These are phyloP conservation scores for Tieghemiomyces parasiticus DNA, from an alignment of 192 early-diverging fungal species.

Conservation along the genomic window DNA sequence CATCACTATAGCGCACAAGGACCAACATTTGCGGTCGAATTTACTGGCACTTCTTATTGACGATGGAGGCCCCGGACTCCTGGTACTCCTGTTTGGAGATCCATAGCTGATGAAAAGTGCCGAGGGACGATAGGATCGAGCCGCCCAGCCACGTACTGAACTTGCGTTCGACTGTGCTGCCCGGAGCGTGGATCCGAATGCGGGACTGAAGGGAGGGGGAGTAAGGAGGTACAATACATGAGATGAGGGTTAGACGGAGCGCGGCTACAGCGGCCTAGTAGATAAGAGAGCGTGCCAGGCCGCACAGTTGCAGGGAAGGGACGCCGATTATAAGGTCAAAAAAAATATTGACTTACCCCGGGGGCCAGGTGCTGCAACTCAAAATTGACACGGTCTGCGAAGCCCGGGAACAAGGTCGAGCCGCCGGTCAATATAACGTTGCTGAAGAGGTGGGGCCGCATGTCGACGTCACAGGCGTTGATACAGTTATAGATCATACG, in stretches of 20 bases:
- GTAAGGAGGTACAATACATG: too few relatives aligned
- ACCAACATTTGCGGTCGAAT: too few relatives aligned
- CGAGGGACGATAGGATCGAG: slow-evolving; percentile 85
- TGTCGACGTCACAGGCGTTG: slow-evolving; percentile 66
- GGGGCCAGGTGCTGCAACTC: slow-evolving; percentile 48
- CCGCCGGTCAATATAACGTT: slow-evolving; percentile 87
- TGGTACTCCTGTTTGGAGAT: slow-evolving; percentile 91
- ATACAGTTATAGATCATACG: slow-evolving; percentile 63
- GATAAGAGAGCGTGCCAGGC: too few relatives aligned
- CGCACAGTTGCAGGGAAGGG: too few relatives aligned
- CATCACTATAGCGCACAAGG: too few relatives aligned
- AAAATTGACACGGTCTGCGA: slow-evolving; percentile 66
- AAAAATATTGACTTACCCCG: slow-evolving; percentile 38
- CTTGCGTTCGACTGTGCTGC: slow-evolving; percentile 65
- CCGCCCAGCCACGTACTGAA: slow-evolving; percentile 96
- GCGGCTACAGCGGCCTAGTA: too few relatives aligned
- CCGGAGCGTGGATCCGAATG: slow-evolving; percentile 67
- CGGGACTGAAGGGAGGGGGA: slow-evolving; percentile 28
- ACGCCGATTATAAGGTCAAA: too few relatives aligned
- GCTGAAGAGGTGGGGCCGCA: slow-evolving; percentile 62
- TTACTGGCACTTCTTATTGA: slow-evolving; percentile 77
- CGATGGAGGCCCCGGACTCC: slow-evolving; percentile 65
- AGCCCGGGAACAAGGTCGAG: slow-evolving; percentile 71
- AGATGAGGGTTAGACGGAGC: too few relatives aligned
- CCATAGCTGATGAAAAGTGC: slow-evolving; percentile 98